Conservation (phyloP, 1,284 basidiomycete genomes). For the Garcileccinum viscosum region DNA sequence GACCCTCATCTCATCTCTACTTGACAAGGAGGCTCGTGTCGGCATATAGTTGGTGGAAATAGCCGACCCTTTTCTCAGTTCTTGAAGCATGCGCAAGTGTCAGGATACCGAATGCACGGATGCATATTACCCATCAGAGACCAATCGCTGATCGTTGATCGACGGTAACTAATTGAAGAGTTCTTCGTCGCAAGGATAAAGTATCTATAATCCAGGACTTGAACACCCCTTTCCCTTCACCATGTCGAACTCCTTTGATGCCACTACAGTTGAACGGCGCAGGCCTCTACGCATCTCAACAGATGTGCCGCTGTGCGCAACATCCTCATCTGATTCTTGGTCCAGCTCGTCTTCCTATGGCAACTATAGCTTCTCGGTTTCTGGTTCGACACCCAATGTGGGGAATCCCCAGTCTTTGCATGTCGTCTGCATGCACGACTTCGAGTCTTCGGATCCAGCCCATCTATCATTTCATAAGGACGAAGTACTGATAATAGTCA, state of each 20-base stretch:
- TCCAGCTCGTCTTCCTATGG: conserved; percentile 40
- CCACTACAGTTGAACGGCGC: conserved; percentile 25
- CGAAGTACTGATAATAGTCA: conserved; percentile 71
- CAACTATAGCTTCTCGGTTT: conserved; percentile 36
- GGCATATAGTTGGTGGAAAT: background rate
- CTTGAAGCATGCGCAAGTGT: conserved; percentile 11
- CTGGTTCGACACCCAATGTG: conserved; percentile 37
- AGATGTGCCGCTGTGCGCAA: conserved; percentile 47
- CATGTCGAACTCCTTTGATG: conserved; percentile 12
- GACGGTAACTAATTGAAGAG: conserved; percentile 2
- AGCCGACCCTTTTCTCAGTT: background rate
- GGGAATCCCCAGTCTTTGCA: conserved; percentile 42
- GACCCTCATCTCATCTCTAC: background rate
- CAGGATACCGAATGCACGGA: conserved; percentile 1
- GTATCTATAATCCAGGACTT: background rate
- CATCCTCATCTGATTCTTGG: conserved; percentile 18
- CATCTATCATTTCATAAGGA: conserved; percentile 68
- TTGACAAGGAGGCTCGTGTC: conserved; percentile 2
- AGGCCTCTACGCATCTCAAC: conserved; percentile 58
- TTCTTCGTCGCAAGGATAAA: conserved; percentile 22
- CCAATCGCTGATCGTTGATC: background rate
- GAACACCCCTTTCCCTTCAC: background rate
- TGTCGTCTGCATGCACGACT: conserved; percentile 72
- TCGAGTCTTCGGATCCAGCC: conserved; percentile 61
- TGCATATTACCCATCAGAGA: conserved; percentile 4